Evolutionary conservation across 805 yeast genomes (phyloP).

Genomic region (Limtongia smithiae): DNA sequence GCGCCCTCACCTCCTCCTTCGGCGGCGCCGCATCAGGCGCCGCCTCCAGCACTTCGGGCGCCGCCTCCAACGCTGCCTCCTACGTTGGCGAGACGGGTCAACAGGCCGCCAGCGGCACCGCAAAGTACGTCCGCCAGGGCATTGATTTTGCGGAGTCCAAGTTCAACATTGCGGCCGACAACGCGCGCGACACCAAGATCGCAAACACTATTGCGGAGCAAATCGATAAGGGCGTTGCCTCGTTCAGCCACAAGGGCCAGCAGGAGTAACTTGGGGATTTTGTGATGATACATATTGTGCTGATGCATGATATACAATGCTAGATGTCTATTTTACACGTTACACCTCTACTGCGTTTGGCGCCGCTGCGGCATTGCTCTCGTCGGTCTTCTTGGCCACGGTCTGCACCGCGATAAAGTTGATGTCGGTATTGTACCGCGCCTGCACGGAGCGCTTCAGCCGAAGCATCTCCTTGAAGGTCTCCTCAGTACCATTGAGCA

Average conservation of each 20-base stretch:
- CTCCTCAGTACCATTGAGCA: constrained; percentile 63
- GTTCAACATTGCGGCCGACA: constrained; percentile 17
- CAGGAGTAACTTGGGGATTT: not conserved
- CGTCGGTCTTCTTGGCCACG: constrained; percentile 14
- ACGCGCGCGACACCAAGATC: constrained; percentile 20
- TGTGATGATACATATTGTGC: not conserved
- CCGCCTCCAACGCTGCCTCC: constrained; percentile 8
- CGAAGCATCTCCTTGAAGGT: constrained; percentile 72
- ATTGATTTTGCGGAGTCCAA: constrained; percentile 19
- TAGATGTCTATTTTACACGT: not conserved
- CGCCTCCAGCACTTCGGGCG: constrained; percentile 3
- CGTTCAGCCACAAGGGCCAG: not conserved
- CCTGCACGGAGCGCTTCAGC: constrained; percentile 48
- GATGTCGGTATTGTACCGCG: constrained; percentile 33
- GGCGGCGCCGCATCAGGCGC: constrained; percentile 3
- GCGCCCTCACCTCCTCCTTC: not conserved
- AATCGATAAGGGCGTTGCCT: constrained; percentile 10
- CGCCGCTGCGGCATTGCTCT: not conserved
- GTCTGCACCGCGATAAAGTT: constrained; percentile 31
- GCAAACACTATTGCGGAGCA: constrained; percentile 14
- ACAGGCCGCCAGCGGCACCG: not conserved
- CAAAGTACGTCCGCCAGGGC: constrained; percentile 18
- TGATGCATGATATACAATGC: not conserved
- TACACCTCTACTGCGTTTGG: constrained; percentile 1
- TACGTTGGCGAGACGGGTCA: not conserved